Percentiles rank a stretch among this genome's conserved stretches.
phyloP scores from a whole-genome alignment of 768 basidiomycete species.

The Amyloporia xantha region DNA sequence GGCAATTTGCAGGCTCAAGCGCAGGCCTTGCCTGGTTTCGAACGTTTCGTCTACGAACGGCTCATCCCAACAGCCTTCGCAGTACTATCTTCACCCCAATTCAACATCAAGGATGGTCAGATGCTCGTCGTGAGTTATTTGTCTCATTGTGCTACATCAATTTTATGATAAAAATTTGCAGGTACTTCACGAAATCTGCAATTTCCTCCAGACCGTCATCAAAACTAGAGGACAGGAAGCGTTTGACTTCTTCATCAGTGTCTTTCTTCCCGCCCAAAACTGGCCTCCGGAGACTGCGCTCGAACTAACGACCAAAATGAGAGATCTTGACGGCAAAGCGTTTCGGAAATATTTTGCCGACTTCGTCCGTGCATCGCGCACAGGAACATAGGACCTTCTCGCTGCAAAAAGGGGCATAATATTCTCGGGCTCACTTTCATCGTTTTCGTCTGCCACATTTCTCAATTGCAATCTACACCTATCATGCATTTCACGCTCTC shows the following conservation, averaged over 20 bases:
- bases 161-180: conserved; percentile 27
- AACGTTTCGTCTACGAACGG: conserved; percentile 84
- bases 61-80: conserved; percentile 78
- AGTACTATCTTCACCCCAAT: conserved; percentile 68
- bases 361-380: conserved; percentile 68
- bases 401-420: not conserved
- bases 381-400: conserved; percentile 38
- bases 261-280: conserved; percentile 83
- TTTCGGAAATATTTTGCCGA: conserved; percentile 88
- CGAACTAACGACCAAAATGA: conserved; percentile 73
- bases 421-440: conserved; percentile 5
- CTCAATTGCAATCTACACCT: not conserved
- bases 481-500: not conserved
- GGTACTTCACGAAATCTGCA: conserved; percentile 88
- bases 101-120: conserved; percentile 88
- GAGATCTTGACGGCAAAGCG: conserved; percentile 63
- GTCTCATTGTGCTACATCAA: not conserved
- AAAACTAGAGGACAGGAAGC: conserved; percentile 79
- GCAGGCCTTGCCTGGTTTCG: conserved; percentile 75
- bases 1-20: conserved; percentile 21
- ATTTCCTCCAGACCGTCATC: conserved; percentile 72
- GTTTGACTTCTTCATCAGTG: conserved; percentile 67
- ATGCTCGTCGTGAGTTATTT: conserved; percentile 73
- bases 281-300: conserved; percentile 75
- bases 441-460: not conserved